These are phyloP conservation scores for Byssothecium circinans DNA, from an alignment of 2,329 filamentous ascomycete species.

Conservation along the genomic window DNA sequence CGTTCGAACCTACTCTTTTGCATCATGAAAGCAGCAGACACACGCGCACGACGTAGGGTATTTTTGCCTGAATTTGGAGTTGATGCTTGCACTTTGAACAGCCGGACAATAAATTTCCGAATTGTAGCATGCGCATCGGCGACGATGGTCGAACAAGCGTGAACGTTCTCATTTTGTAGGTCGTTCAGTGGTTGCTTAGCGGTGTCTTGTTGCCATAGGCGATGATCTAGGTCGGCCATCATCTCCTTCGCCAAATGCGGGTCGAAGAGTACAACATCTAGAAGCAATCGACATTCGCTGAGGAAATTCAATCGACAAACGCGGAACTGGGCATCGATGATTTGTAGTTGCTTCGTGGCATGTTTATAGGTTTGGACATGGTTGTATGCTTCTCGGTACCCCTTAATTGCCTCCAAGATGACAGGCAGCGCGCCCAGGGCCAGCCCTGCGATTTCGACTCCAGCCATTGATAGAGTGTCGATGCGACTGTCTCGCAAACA, in stretches of 20 bases:
- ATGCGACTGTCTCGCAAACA: not conserved
- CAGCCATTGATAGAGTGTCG: not conserved
- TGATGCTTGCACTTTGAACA: not conserved
- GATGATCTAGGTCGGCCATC: slow-evolving; percentile 1
- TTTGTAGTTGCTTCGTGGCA: slow-evolving; percentile 1
- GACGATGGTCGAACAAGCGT: slow-evolving; percentile 4
- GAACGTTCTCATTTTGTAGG: not conserved
- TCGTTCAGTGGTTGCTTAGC: not conserved
- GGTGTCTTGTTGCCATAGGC: not conserved
- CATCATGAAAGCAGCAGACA: slow-evolving; percentile 2
- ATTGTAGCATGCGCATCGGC: not conserved
- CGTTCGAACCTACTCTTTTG: slow-evolving; percentile 5
- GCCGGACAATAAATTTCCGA: not conserved
- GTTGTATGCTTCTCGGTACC: slow-evolving; percentile 4
- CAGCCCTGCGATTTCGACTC: slow-evolving; percentile 4
- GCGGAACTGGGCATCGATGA: slow-evolving; percentile 3
- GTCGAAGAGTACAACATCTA: slow-evolving; percentile 3
- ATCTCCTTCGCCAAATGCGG: slow-evolving; percentile 2
- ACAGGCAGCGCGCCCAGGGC: slow-evolving; percentile 3
- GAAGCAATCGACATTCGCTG: slow-evolving; percentile 5
- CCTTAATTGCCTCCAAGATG: slow-evolving; percentile 6
- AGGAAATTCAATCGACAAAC: slow-evolving; percentile 8
- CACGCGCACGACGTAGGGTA: slow-evolving; percentile 1
- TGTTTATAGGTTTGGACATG: slow-evolving; percentile 5
- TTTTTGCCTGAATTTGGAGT: not conserved